phyloP scores from a whole-genome alignment of 768 basidiomycete species.

The Boletus vinaceobasis region DNA sequence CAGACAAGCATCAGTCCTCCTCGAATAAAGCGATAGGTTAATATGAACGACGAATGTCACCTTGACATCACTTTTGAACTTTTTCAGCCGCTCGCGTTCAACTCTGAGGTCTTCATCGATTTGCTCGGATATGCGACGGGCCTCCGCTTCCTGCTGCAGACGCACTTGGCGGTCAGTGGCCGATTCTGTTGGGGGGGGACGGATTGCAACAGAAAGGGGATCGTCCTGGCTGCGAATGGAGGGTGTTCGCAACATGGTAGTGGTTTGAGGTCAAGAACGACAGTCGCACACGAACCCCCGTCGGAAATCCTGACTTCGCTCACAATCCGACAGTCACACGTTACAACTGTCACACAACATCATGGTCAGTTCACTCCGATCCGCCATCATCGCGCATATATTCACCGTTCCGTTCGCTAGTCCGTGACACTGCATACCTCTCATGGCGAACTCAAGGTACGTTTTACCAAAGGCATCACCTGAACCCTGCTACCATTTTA shows the following conservation, averaged over 20 bases:
- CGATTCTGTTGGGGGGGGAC: constrained; percentile 64
- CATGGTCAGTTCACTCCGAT: constrained; percentile 27
- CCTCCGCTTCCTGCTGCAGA: constrained; percentile 66
- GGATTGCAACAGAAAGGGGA: constrained; percentile 64
- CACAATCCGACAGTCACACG: constrained; percentile 17
- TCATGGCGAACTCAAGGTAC: constrained; percentile 92
- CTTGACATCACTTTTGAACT: constrained; percentile 72
- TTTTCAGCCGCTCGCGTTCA: constrained; percentile 64
- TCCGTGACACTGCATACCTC: constrained; percentile 94
- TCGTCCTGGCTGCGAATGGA: constrained; percentile 75
- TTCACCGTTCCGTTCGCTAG: constrained; percentile 36
- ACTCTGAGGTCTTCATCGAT: constrained; percentile 77
- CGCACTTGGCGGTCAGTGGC: constrained; percentile 59
- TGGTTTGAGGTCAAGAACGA: constrained; percentile 31
- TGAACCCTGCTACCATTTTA: background rate
- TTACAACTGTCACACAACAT: constrained; percentile 26
- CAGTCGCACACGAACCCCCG: background rate
- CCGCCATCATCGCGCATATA: constrained; percentile 23
- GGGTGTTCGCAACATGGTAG: constrained; percentile 59
- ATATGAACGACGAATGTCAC: constrained; percentile 32
- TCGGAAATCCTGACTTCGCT: background rate
- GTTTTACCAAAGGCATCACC: constrained; percentile 1
- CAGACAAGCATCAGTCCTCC: constrained; percentile 20
- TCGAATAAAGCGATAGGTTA: background rate
- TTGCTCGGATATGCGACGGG: constrained; percentile 70